phyloP scores from a whole-genome alignment of 176 grass and related monocot genomes.

The Cymbopogon citratus region DNA sequence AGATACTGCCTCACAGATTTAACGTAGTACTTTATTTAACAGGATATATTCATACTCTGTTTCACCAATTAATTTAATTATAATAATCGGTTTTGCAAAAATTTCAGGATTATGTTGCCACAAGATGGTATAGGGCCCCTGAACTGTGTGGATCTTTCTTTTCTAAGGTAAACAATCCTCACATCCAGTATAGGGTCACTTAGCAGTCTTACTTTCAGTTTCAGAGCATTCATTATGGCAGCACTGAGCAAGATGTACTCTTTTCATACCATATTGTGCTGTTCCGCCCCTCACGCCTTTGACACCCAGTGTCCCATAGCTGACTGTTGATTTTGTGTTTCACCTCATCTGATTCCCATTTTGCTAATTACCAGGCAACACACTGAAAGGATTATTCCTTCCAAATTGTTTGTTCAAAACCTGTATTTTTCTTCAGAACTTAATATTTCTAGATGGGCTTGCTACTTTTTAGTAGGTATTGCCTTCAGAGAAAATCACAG shows the following conservation, averaged over 20 bases:
- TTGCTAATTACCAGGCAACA: not conserved
- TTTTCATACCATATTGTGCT: not conserved
- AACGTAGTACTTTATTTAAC: not conserved
- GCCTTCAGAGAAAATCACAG: slow-evolving; percentile 18
- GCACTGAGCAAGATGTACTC: not conserved
- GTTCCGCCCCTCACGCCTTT: not conserved
- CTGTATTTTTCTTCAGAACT: slow-evolving; percentile 17
- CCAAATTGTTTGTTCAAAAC: slow-evolving; percentile 24
- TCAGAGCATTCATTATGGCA: slow-evolving; percentile 3
- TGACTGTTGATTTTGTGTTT: slow-evolving; percentile 11
- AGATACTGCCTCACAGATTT: not conserved
- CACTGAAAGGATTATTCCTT: not conserved
- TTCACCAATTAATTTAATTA: not conserved
- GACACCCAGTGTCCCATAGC: not conserved
- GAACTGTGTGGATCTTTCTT: slow-evolving; percentile 98
- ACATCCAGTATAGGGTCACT: not conserved
- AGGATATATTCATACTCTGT: slow-evolving; percentile 1
- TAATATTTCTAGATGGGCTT: slow-evolving; percentile 29
- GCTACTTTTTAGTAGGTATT: slow-evolving; percentile 30
- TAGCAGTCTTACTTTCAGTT: not conserved
- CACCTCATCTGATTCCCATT: slow-evolving; percentile 10
- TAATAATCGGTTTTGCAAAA: slow-evolving; percentile 11
- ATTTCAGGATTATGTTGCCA: slow-evolving; percentile 96
- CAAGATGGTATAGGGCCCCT: slow-evolving; percentile 98
- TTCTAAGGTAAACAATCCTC: slow-evolving; percentile 65